A percentile compares a stretch with the other conserved stretches of the same genome.
These are phyloP conservation scores for Sarocladium kiliense DNA, from an alignment of 2,329 filamentous ascomycete genomes.

Conservation along the genomic window DNA sequence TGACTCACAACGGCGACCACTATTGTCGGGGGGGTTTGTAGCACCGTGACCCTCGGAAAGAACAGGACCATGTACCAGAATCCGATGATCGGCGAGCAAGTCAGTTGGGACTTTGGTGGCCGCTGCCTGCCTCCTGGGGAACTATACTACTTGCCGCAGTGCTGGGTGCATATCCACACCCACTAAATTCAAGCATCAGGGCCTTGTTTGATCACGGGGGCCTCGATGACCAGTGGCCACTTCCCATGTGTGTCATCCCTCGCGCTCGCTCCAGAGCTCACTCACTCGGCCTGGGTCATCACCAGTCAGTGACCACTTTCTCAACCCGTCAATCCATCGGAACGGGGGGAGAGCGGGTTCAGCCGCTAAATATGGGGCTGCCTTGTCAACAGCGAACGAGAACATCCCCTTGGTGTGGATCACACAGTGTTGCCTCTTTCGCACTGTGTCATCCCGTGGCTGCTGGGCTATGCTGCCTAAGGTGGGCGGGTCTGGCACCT, in stretches of 20 bases:
- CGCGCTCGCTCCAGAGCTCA: neutral
- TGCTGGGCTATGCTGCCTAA: neutral
- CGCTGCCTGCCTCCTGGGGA: neutral
- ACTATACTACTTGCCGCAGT: too few relatives aligned
- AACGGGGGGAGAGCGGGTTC: constrained; percentile 1
- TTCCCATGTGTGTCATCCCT: neutral
- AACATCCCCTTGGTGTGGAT: neutral
- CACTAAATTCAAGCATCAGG: neutral
- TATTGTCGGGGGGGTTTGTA: neutral
- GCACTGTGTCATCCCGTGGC: neutral
- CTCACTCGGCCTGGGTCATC: neutral
- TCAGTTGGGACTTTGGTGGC: neutral
- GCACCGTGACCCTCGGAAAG: neutral
- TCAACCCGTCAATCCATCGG: neutral
- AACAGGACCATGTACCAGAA: neutral
- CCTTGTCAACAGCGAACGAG: too few relatives aligned
- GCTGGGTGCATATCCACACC: neutral
- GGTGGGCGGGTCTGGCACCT: neutral
- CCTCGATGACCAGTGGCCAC: neutral
- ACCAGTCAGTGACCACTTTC: neutral
- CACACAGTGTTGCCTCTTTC: neutral
- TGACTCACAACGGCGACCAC: neutral
- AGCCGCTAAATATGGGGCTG: constrained; percentile 5
- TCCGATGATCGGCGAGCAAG: neutral
- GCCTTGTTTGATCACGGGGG: neutral